Base-by-base conservation (phyloP, 768 basidiomycete genomes). In the Dioszegia crocea region DNA sequence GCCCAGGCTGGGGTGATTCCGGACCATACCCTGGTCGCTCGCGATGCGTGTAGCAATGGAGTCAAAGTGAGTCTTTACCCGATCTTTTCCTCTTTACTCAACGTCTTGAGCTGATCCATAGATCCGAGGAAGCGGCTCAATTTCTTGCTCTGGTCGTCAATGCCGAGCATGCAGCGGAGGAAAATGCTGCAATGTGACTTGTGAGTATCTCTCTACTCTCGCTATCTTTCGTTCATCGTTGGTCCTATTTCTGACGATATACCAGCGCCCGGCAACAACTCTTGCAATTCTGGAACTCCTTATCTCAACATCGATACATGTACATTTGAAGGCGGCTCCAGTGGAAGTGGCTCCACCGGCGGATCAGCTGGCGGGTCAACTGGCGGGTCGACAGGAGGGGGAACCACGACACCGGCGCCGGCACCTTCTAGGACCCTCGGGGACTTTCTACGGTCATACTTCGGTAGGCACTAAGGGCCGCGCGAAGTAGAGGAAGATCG, bases 251-350 rank as follows among this genome's bases (percentile, higher is more conserved):
- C n/a, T n/a, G n/a, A n/a, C 27, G 27, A 49, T 17, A 30, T 11
- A 8, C 9, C 30, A 29, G 45, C 23, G 16, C 27, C 47, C 30
- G 17, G n/a, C 17, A 49, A 31, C n/a, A n/a, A 19, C n/a, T 26
- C 24, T 12, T 49, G 47, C 30, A 49, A 49, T 29, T 49, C 47
- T 16, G 47, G 27, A 3, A 49, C 47, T 30, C 47, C 47, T 4
- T 49, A 49, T n/a, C 47, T 49, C 11, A 49, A 49, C 29, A 29
- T 49, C 47, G 47, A 49, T n/a, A 49, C 47, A 16, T 49, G 47
- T 31, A 4, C 26, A 12, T 49, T 49, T 17, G 47, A 49, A 19
- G 47, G 47, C n/a, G n/a, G n/a, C n/a, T n/a, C n/a, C n/a, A n/a
- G n/a, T n/a, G n/a, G n/a, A n/a, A n/a, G n/a, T n/a, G n/a, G n/a